These are phyloP conservation scores for Pisolithus orientalis DNA, from an alignment of 768 basidiomycete species.

Conservation along the genomic window DNA sequence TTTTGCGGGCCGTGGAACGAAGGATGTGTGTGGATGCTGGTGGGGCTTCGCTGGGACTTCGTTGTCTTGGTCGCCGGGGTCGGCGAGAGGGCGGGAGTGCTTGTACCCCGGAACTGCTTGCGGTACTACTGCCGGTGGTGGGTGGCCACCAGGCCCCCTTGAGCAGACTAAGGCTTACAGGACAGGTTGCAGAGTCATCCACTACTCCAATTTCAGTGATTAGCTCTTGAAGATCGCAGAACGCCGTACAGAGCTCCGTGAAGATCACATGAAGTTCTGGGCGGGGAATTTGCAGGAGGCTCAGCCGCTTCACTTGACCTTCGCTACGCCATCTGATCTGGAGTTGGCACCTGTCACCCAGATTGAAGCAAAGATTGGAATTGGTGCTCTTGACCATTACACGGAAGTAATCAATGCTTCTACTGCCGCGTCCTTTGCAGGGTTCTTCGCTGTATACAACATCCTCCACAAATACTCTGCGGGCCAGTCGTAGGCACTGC, in stretches of 20 bases:
- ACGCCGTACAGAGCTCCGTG: constrained; percentile 20
- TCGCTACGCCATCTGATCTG: constrained; percentile 20
- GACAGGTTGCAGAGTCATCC: background rate
- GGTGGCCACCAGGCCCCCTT: too few species aligned
- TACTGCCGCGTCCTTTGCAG: constrained; percentile 21
- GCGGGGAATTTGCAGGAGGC: constrained; percentile 8
- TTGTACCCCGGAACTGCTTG: too few species aligned
- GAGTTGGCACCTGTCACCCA: constrained; percentile 25
- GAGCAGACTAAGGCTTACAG: too few species aligned
- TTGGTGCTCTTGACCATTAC: constrained; percentile 13
- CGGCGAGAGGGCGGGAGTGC: too few species aligned
- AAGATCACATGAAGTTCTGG: constrained; percentile 22
- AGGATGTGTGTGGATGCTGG: too few species aligned
- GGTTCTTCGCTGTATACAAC: constrained; percentile 27
- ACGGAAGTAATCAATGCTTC: constrained; percentile 11
- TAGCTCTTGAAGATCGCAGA: constrained; percentile 24
- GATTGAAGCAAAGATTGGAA: constrained; percentile 13
- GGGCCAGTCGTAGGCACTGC: constrained; percentile 25
- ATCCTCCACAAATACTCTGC: constrained; percentile 28
- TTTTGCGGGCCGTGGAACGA: too few species aligned
- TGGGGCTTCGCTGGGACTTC: too few species aligned
- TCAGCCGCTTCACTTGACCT: constrained; percentile 12
- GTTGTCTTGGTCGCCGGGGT: too few species aligned
- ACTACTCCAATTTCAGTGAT: constrained; percentile 13
- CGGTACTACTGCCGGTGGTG: too few species aligned